These are phyloP conservation scores for Trichophyton simii DNA, from an alignment of 2,329 filamentous ascomycete species.

Conservation along the genomic window DNA sequence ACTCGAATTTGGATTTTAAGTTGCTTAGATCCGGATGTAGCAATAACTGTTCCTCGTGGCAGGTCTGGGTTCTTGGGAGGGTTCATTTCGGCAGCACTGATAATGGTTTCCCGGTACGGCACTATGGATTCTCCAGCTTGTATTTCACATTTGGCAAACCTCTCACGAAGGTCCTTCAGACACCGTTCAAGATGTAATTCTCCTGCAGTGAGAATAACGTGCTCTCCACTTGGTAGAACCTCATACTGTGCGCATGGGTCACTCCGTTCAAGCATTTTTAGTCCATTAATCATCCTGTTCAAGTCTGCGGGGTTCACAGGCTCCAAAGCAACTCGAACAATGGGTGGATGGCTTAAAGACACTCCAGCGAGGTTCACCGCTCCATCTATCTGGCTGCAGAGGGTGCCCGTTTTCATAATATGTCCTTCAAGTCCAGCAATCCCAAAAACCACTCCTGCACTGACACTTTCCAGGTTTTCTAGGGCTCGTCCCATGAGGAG, in stretches of 20 bases:
- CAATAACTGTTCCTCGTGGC: conserved; percentile 66
- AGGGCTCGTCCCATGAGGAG: conserved; percentile 89
- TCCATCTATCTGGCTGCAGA: conserved; percentile 77
- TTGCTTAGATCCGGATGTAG: conserved; percentile 72
- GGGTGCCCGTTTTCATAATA: conserved; percentile 87
- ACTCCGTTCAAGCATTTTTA: conserved; percentile 79
- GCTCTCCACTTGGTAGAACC: conserved; percentile 81
- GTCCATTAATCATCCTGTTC: conserved; percentile 84
- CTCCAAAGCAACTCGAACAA: conserved; percentile 91
- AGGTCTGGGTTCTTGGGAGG: conserved; percentile 74
- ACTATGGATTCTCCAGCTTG: conserved; percentile 91
- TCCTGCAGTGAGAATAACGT: conserved; percentile 86
- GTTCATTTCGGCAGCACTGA: conserved; percentile 81
- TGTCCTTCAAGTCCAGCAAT: conserved; percentile 85
- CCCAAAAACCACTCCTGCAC: conserved; percentile 88
- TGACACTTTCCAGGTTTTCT: conserved; percentile 69
- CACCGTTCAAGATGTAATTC: conserved; percentile 91
- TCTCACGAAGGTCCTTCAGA: conserved; percentile 79
- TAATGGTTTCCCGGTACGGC: conserved; percentile 85
- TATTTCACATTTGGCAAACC: conserved; percentile 88
- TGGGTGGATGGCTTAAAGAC: conserved; percentile 67
- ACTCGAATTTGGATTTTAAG: conserved; percentile 65
- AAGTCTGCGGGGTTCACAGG: conserved; percentile 80
- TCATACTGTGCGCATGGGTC: conserved; percentile 96
- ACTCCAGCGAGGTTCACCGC: conserved; percentile 85